These are phyloP conservation scores for Sporothrix brunneoviolacea DNA, from an alignment of 2,329 filamentous ascomycete genomes.

Conservation along the genomic window DNA sequence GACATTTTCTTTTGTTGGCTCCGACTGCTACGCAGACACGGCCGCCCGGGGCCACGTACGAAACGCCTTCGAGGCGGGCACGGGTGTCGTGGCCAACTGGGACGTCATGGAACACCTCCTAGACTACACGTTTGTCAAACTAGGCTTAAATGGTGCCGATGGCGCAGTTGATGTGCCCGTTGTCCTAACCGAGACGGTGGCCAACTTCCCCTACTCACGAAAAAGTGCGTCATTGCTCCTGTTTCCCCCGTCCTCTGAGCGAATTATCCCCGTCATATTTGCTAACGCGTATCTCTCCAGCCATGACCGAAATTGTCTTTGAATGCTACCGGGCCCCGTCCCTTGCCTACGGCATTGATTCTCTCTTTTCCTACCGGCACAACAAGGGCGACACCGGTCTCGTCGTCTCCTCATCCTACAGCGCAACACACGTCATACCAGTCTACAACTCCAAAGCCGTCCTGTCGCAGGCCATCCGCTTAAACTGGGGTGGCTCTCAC, in stretches of 20 bases:
- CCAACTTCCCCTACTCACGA: slow-evolving; percentile 80
- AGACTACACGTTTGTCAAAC: slow-evolving; percentile 90
- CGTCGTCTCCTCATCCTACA: slow-evolving; percentile 86
- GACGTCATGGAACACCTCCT: slow-evolving; percentile 93
- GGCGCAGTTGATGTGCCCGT: slow-evolving; percentile 77
- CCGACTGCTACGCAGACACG: slow-evolving; percentile 90
- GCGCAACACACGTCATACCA: slow-evolving; percentile 90
- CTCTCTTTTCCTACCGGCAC: slow-evolving; percentile 89
- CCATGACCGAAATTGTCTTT: slow-evolving; percentile 96
- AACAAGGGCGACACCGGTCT: slow-evolving; percentile 84
- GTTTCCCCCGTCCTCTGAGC: not conserved
- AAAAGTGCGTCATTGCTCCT: slow-evolving; percentile 57
- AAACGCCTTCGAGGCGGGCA: slow-evolving; percentile 84
- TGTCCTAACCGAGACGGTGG: slow-evolving; percentile 92
- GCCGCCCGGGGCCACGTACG: slow-evolving; percentile 86
- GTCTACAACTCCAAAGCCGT: slow-evolving; percentile 82
- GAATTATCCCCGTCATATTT: too few relatives aligned
- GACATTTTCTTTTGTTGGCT: slow-evolving; percentile 86
- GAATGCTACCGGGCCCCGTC: slow-evolving; percentile 91
- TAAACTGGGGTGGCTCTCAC: slow-evolving; percentile 94
- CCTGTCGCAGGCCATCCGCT: slow-evolving; percentile 73
- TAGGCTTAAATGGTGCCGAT: slow-evolving; percentile 72
- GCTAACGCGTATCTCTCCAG: slow-evolving; percentile 36
- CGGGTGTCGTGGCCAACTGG: slow-evolving; percentile 92
- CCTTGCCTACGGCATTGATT: slow-evolving; percentile 90